Conservation (phyloP, 352 stramenopile species). For the Globisporangium polare region DNA sequence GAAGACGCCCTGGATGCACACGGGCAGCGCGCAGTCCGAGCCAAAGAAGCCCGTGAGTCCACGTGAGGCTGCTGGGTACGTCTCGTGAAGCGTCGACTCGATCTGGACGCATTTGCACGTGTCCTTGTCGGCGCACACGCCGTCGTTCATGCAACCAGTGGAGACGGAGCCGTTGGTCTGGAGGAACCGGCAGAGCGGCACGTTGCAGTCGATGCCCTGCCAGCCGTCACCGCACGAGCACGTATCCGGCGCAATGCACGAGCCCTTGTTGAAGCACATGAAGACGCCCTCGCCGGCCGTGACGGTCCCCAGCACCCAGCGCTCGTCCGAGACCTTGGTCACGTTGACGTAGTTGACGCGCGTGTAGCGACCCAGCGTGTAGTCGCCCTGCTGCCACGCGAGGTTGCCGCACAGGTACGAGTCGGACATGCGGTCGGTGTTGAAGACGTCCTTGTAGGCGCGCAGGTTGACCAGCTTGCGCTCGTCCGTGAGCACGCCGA, state of each 20-base stretch:
- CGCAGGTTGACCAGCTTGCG: constrained; percentile 50
- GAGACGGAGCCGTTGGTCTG: constrained; percentile 56
- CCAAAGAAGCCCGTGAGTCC: constrained; percentile 92
- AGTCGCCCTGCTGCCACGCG: constrained; percentile 92
- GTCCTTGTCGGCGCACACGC: constrained; percentile 92
- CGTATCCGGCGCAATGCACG: constrained; percentile 89
- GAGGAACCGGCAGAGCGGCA: constrained; percentile 88
- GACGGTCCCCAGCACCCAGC: constrained; percentile 57
- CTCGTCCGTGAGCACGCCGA: constrained; percentile 25
- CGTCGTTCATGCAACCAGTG: constrained; percentile 89
- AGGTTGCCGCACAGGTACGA: constrained; percentile 83
- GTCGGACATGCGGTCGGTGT: constrained; percentile 55
- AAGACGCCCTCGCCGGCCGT: constrained; percentile 91
- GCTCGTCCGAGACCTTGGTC: constrained; percentile 60
- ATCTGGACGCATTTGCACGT: constrained; percentile 89
- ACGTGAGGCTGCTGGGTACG: constrained; percentile 61
- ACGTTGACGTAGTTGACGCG: constrained; percentile 95
- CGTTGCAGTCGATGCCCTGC: constrained; percentile 93
- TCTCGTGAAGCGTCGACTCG: constrained; percentile 77
- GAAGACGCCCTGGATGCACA: constrained; percentile 94
- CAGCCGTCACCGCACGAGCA: constrained; percentile 92
- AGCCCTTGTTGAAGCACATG: constrained; percentile 92
- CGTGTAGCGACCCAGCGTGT: constrained; percentile 64
- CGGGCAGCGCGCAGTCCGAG: constrained; percentile 92
- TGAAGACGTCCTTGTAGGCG: constrained; percentile 51